A percentile compares a stretch with the other conserved stretches of the same genome.
phyloP scores from a whole-genome alignment of 1,139 yeast species.

The Geotrichum cucujoidarum region DNA sequence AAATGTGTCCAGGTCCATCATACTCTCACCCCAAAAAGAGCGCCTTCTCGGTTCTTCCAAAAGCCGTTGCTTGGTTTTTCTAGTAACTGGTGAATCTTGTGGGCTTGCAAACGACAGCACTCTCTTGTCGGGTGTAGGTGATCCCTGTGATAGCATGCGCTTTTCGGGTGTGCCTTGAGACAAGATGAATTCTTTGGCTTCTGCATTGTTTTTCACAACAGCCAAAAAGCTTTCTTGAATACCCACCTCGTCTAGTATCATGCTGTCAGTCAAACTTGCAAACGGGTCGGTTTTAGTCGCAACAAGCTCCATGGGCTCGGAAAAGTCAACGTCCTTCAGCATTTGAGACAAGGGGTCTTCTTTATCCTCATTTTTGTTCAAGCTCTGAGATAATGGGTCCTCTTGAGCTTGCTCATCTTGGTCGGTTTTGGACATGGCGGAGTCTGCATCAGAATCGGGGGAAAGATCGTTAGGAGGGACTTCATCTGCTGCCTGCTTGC shows the following conservation, averaged over 20 bases:
- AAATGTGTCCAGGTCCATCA: too few species aligned
- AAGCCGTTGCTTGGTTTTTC: too few species aligned
- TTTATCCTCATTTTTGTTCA: too few species aligned
- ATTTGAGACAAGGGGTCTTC: constrained; percentile 6
- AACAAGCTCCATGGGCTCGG: too few species aligned
- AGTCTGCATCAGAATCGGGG: background rate
- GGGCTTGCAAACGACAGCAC: background rate
- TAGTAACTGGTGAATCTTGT: background rate
- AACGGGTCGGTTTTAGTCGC: constrained; percentile 1
- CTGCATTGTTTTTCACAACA: constrained; percentile 4
- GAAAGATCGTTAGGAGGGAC: background rate
- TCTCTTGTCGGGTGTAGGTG: background rate
- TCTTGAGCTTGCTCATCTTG: too few species aligned
- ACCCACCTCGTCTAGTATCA: constrained; percentile 8
- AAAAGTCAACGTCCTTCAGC: background rate
- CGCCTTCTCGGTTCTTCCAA: too few species aligned
- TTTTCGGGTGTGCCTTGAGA: constrained; percentile 4
- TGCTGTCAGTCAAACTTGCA: constrained; percentile 4
- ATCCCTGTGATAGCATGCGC: constrained; percentile 1
- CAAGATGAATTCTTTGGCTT: background rate
- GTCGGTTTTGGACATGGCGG: too few species aligned
- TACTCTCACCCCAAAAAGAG: too few species aligned
- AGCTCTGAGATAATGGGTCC: too few species aligned
- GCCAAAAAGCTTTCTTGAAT: constrained; percentile 10
- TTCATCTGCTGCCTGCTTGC: too few species aligned